phyloP scores from a whole-genome alignment of 495 filamentous ascomycete species.

The Aspergillus panamensis region DNA sequence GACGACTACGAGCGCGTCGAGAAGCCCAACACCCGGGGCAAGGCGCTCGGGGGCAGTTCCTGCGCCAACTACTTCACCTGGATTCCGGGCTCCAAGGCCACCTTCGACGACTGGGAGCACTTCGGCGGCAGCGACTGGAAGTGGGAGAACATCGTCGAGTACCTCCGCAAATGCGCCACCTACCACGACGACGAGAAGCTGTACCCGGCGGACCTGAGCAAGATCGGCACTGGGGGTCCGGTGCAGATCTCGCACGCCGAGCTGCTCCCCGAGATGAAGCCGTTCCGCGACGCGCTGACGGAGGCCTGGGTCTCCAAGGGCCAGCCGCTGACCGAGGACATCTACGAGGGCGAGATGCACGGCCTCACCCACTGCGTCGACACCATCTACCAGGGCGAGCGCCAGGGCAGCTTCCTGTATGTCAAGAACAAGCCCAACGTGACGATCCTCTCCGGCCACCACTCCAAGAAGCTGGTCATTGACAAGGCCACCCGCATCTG shows the following conservation, averaged over 20 bases:
- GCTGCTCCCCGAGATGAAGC: slow-evolving; percentile 49
- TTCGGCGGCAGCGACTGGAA: slow-evolving; percentile 56
- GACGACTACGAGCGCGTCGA: slow-evolving; percentile 59
- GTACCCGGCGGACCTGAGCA: slow-evolving; percentile 35
- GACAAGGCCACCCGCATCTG: slow-evolving; percentile 34
- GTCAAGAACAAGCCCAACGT: slow-evolving; percentile 55
- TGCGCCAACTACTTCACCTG: slow-evolving; percentile 57
- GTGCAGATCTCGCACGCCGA: slow-evolving; percentile 55
- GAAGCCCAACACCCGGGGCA: slow-evolving; percentile 58
- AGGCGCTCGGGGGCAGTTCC: slow-evolving; percentile 51
- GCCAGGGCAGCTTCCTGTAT: slow-evolving; percentile 51
- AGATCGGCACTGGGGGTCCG: slow-evolving; percentile 50
- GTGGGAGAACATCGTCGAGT: slow-evolving; percentile 50
- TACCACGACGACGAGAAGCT: slow-evolving; percentile 52
- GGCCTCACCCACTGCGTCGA: slow-evolving; percentile 55
- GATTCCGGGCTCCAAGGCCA: slow-evolving; percentile 50
- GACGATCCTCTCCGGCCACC: slow-evolving; percentile 44
- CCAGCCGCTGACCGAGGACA: slow-evolving; percentile 47
- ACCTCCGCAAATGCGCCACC: slow-evolving; percentile 54
- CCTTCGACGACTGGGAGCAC: slow-evolving; percentile 57
- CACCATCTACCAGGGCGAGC: slow-evolving; percentile 56
- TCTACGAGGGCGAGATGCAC: slow-evolving; percentile 54
- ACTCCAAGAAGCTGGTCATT: slow-evolving; percentile 54
- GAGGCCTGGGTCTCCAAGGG: slow-evolving; percentile 57
- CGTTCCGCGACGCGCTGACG: slow-evolving; percentile 54